Base-by-base conservation (phyloP, 129 eudicot species). In the Helichrysum umbraculigerum region DNA sequence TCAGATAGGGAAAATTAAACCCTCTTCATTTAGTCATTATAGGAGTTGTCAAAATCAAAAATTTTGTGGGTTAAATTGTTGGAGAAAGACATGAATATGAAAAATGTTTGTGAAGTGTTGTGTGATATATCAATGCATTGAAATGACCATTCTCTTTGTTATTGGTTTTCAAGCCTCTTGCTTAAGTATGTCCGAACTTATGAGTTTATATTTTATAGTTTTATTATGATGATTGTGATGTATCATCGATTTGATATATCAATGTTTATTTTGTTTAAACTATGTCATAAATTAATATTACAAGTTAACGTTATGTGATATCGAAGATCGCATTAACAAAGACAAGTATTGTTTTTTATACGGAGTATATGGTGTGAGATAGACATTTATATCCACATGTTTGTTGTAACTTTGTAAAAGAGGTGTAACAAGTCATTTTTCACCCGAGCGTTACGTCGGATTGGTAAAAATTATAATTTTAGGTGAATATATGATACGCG, bases 61-160 rank as follows among this genome's bases (percentile, higher is more conserved):
- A 22, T 51, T 29, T 64, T 63, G 28, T 47, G 22, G n/a, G 19
- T 63, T 20, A 37, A 14, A 44, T 34, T 75, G 62, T 41, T n/a
- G 79, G 62, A 47, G 33, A 44, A 73, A 73, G 35, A 58, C 52
- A 73, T 44, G 71, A 56, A 63, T 75, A 65, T 32, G 77, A 57
- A 10, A 34, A 56, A 51, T 54, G 51, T 12, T 54, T 57, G 19
- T 33, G 66, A 50, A 76, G 73, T 51, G 57, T 58, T 57, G 51
- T 20, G 20, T 58, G 42, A 37, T 37, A 7, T 10, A 37, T 37
- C 11, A 42, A 61, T 73, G 37, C 7, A 76, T 20, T 50, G 73
- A 76, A 50, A 65, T 65, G 65, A 75, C 72, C 9, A 72, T 17
- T 28, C 51, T 20, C 19, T 25, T 25, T 60, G 66, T 54, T 71